Conservation (phyloP, 805 yeast species). For the Jamesozyma spencerorum region DNA sequence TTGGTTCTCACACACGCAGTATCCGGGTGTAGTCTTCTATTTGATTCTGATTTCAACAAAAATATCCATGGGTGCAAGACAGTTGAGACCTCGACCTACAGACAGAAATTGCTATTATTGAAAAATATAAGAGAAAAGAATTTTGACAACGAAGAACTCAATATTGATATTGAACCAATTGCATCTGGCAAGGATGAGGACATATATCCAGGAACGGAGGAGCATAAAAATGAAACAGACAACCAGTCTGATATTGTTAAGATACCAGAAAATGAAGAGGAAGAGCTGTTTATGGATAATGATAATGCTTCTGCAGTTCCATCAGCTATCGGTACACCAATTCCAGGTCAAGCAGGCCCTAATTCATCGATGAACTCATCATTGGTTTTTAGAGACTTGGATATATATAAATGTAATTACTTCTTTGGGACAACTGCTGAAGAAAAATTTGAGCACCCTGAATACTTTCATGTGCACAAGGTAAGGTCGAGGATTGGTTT, state of each 20-base stretch:
- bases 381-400: slow-evolving; percentile 48
- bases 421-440: slow-evolving; percentile 49
- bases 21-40: slow-evolving; percentile 61
- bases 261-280: slow-evolving; percentile 12
- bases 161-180: slow-evolving; percentile 32
- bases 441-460: slow-evolving; percentile 34
- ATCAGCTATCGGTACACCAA: slow-evolving; percentile 31
- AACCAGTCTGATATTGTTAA: slow-evolving; percentile 21
- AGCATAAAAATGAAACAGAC: slow-evolving; percentile 17
- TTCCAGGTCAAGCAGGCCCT: slow-evolving; percentile 22
- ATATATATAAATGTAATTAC: slow-evolving; percentile 55
- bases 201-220: slow-evolving; percentile 18
- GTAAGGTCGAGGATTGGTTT: slow-evolving; percentile 52
- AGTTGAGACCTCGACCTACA: slow-evolving; percentile 6
- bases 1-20: slow-evolving; percentile 49
- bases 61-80: slow-evolving; percentile 8
- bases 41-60: slow-evolving; percentile 60
- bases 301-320: slow-evolving; percentile 36
- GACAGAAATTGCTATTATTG: slow-evolving; percentile 12
- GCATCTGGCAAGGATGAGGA: slow-evolving; percentile 25
- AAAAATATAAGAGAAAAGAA: slow-evolving; percentile 31
- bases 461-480: slow-evolving; percentile 48
- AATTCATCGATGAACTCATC: slow-evolving; percentile 45
- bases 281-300: slow-evolving; percentile 32
- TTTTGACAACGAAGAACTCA: slow-evolving; percentile 30